Evolutionary conservation across 352 stramenopile species (phyloP), one percentile per base, ranked within the genome.

Genomic region (Globisporangium polare): DNA sequence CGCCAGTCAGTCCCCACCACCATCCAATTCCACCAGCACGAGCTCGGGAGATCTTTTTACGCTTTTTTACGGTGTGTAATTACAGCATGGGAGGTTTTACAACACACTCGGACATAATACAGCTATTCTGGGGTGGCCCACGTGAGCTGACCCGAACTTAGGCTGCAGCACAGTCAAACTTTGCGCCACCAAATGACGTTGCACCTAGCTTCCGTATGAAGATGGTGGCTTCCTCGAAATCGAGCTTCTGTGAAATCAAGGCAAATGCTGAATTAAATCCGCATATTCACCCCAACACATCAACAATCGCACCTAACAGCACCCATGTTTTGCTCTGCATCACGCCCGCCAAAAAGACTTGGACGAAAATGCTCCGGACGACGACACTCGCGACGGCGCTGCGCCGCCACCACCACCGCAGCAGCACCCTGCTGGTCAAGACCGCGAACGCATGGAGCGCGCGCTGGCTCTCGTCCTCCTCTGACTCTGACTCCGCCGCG

Each of bases 1-100:
- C 53, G 26, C 61, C 68, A 60, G 29, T 65, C 69, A 59, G 47
- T 58, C 65, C 58, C 45, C 69, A 57, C 69, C 71, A 75, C 71
- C 71, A 78, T 68, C 61, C 55, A 62, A 63, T 63, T 63, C 54
- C 37, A 66, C 41, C 26, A 41, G 29, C 18, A 18, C 33, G 13
- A 15, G 13, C 35, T 42, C 33, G 13, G 35, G 10, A 10, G 12
- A 9, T 42, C 35, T 42, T 55, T 60, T 59, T 33, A 26, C 46
- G 18, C 9, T 47, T 65, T 62, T 62, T 62, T 62, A 62, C 57
- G 17, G 31, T 9, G 17, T 37, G 59, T 65, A 65, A 65, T 65
- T 65, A 65, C 59, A 2, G 3, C 9, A n/a, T n/a, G 18, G 4
- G 42, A 7, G 8, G 27, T 62, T 54, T 54, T 35, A 27, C 2